These are phyloP conservation scores for Exophiala bonariae DNA, from an alignment of 2,329 filamentous ascomycete species.

Conservation along the genomic window DNA sequence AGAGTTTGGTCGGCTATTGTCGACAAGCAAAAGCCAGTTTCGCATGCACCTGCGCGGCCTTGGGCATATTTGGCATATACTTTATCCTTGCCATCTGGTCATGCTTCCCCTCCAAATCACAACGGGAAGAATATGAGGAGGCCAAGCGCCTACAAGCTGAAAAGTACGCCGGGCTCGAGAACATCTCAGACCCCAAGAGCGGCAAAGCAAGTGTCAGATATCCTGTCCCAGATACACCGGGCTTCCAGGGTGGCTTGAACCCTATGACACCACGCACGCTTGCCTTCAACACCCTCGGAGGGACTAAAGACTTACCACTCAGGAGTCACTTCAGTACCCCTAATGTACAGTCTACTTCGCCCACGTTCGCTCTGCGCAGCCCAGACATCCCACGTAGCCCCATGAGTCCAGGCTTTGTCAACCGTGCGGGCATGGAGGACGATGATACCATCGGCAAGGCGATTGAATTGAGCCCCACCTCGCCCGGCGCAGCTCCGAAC, in stretches of 20 bases:
- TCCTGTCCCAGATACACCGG: constrained; percentile 29
- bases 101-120: constrained; percentile 37
- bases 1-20: constrained; percentile 54
- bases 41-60: constrained; percentile 55
- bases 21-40: constrained; percentile 61
- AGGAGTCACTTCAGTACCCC: constrained; percentile 34
- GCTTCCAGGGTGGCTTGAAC: constrained; percentile 30
- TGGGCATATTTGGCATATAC: constrained; percentile 35
- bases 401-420: constrained; percentile 24
- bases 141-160: constrained; percentile 39
- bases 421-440: constrained; percentile 27
- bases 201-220: constrained; percentile 34
- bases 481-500: constrained; percentile 22
- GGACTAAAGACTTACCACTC: constrained; percentile 42
- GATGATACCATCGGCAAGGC: constrained; percentile 14
- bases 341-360: constrained; percentile 22
- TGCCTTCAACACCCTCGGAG: constrained; percentile 42
- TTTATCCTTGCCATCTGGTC: constrained; percentile 24
- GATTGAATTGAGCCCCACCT: constrained; percentile 12
- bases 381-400: constrained; percentile 26
- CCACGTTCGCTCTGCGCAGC: constrained; percentile 21
- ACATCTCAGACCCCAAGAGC: constrained; percentile 31
- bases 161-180: constrained; percentile 34
- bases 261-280: constrained; percentile 44
- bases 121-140: constrained; percentile 36